Conservation (phyloP, 2,329 filamentous ascomycete genomes). For the Colletotrichum tropicicola region DNA sequence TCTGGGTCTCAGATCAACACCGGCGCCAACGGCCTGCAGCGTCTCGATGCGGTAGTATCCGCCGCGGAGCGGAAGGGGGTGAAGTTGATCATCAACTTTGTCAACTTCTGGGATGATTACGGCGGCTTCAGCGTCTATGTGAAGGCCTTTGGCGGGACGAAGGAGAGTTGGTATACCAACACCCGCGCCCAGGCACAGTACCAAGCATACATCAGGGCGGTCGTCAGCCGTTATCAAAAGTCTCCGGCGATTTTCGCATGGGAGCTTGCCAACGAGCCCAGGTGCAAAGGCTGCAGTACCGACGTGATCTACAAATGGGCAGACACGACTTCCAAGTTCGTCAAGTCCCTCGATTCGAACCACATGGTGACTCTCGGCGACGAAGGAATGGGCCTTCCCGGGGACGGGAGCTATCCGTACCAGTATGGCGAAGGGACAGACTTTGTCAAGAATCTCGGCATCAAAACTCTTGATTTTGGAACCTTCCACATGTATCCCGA, state of each 20-base stretch:
- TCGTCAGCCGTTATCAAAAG: slow-evolving; percentile 55
- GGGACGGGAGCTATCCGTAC: slow-evolving; percentile 59
- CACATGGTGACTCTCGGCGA: slow-evolving; percentile 73
- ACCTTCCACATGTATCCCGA: slow-evolving; percentile 12
- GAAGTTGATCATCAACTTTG: slow-evolving; percentile 72
- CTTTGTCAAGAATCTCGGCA: slow-evolving; percentile 57
- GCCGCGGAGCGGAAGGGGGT: slow-evolving; percentile 67
- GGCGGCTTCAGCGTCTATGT: slow-evolving; percentile 70
- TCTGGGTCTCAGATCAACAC: slow-evolving; percentile 68
- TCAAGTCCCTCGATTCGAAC: slow-evolving; percentile 67
- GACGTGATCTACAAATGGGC: slow-evolving; percentile 70
- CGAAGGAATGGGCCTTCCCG: slow-evolving; percentile 52
- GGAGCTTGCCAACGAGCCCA: slow-evolving; percentile 64
- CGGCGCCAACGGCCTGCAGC: slow-evolving; percentile 64
- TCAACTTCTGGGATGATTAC: slow-evolving; percentile 77
- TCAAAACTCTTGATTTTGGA: slow-evolving; percentile 56
- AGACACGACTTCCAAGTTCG: slow-evolving; percentile 62
- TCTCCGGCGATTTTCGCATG: slow-evolving; percentile 59
- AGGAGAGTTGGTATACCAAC: slow-evolving; percentile 64
- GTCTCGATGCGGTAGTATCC: slow-evolving; percentile 68
- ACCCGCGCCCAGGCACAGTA: slow-evolving; percentile 59
- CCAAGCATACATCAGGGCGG: slow-evolving; percentile 52
- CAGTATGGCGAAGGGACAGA: slow-evolving; percentile 54
- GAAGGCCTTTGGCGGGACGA: slow-evolving; percentile 59
- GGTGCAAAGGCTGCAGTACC: slow-evolving; percentile 67